These are phyloP conservation scores for Cercospora sp. DNA, from an alignment of 2,329 filamentous ascomycete genomes.

Conservation along the genomic window DNA sequence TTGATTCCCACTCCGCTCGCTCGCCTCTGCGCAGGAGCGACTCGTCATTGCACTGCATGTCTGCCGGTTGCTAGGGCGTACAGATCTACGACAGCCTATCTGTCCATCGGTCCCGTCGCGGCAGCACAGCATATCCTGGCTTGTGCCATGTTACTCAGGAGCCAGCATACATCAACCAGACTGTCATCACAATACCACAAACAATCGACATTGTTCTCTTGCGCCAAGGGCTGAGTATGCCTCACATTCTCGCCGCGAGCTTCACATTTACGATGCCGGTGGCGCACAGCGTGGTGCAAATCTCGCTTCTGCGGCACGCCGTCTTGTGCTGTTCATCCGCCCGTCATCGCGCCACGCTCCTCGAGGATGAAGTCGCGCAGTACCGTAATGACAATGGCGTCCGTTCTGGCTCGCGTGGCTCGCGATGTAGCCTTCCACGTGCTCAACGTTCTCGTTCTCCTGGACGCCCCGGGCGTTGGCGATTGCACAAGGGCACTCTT, in stretches of 20 bases:
- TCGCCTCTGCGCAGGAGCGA: background rate
- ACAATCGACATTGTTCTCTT: background rate
- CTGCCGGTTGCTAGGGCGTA: slow-evolving; percentile 4
- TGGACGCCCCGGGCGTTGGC: background rate
- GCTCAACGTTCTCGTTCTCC: background rate
- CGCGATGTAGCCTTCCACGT: background rate
- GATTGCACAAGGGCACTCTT: background rate
- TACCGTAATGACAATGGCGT: background rate
- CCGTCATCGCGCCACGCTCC: background rate
- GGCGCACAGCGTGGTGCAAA: slow-evolving; percentile 6
- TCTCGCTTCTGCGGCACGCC: slow-evolving; percentile 3
- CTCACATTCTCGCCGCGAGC: slow-evolving; percentile 7
- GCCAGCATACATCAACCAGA: background rate
- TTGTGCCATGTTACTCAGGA: background rate
- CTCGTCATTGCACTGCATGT: slow-evolving; percentile 1
- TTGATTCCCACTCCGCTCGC: background rate
- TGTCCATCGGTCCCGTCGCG: background rate
- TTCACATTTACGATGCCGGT: background rate
- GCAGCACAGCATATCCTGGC: background rate
- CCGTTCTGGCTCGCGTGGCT: background rate
- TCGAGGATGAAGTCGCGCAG: background rate
- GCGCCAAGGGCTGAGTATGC: slow-evolving; percentile 1
- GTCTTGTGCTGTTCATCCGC: background rate
- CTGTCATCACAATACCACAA: background rate
- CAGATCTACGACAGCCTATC: background rate